Evolutionary conservation across 2,329 filamentous ascomycete species (phyloP).

Genomic region (Trichophyton simii): DNA sequence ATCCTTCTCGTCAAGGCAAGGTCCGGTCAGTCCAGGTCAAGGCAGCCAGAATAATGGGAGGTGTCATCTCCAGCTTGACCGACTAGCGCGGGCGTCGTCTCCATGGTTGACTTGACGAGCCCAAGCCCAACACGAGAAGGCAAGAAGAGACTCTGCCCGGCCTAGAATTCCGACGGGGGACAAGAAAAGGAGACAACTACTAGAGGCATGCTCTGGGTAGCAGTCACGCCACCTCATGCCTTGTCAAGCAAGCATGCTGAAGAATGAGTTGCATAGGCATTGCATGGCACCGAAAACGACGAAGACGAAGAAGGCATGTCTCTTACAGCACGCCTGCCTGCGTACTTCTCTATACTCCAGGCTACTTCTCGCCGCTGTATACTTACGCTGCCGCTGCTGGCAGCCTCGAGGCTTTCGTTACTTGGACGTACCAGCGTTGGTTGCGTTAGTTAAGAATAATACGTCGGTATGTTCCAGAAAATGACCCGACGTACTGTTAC

Average conservation of each 20-base stretch:
- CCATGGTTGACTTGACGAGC: neutral
- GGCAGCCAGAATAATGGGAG: no score
- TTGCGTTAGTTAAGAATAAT: no score
- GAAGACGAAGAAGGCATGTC: neutral
- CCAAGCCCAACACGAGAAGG: neutral
- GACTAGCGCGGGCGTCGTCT: neutral
- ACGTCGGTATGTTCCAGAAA: neutral
- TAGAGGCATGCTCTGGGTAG: neutral
- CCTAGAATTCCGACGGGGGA: neutral
- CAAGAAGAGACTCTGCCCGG: no score
- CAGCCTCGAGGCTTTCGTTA: no score
- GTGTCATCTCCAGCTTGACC: neutral
- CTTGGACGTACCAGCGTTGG: no score
- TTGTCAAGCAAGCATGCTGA: neutral
- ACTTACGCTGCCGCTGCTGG: no score
- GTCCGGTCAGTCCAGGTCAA: no score
- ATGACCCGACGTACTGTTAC: neutral
- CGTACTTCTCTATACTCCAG: neutral
- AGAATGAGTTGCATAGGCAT: neutral
- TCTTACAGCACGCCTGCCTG: neutral
- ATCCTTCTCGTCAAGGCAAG: no score
- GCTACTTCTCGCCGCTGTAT: no score
- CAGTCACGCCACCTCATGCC: slow-evolving; percentile 1
- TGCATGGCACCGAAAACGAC: neutral
- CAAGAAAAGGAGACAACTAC: neutral